These are phyloP conservation scores for Syzygium jambos DNA, from an alignment of 345 rosid species.

Conservation along the genomic window DNA sequence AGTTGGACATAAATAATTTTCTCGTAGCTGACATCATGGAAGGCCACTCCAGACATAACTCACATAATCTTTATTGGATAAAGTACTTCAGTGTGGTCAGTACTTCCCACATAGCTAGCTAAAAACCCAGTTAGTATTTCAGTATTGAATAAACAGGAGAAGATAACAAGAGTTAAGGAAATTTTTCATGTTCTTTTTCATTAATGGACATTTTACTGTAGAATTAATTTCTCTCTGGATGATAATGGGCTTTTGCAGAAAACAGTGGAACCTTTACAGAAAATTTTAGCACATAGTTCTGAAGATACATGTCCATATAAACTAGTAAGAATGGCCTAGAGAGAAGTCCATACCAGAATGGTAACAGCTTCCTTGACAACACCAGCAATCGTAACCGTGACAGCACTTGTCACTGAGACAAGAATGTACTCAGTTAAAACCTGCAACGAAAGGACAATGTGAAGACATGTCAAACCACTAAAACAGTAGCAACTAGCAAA, in stretches of 20 bases:
- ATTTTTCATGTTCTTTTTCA: background rate
- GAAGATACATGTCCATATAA: background rate
- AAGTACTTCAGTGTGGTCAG: background rate
- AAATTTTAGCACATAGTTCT: background rate
- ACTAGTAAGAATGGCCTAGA: background rate
- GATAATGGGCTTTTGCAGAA: background rate
- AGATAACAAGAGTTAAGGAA: background rate
- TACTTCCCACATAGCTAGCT: background rate
- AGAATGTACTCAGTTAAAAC: conserved; percentile 89
- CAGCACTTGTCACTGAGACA: conserved; percentile 98
- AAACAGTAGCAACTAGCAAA: background rate
- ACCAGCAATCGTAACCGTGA: conserved; percentile 95
- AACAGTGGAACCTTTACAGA: background rate
- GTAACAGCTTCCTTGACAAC: conserved; percentile 99
- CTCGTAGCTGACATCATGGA: background rate
- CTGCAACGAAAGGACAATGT: conserved; percentile 31
- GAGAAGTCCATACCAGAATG: conserved; percentile 53
- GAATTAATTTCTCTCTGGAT: background rate
- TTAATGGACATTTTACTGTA: background rate
- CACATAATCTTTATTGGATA: background rate
- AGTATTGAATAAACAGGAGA: background rate
- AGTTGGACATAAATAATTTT: background rate
- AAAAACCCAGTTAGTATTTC: background rate
- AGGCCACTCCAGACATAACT: background rate
- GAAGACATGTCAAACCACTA: background rate